Evolutionary conservation across 768 basidiomycete species (phyloP), one percentile per base, ranked within the genome.

Genomic region (Infundibulicybe gibba): DNA sequence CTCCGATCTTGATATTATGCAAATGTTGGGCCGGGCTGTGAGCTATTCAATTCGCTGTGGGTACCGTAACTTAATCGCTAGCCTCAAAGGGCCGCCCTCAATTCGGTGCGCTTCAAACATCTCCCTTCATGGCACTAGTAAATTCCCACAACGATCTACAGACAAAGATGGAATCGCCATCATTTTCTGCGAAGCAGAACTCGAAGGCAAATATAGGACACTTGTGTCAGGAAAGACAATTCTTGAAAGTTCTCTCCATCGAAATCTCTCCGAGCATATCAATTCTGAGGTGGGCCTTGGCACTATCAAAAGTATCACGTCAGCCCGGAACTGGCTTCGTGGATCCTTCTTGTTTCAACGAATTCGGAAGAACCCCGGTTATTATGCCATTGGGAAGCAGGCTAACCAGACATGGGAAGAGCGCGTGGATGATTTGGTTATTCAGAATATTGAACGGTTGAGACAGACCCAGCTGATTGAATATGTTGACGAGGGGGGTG

Each of bases 21-120:
- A 97, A 64, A 97, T 97, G 95, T 80, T 97, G 48, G 97, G 95
- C 6, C 81, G 97, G 40, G 94, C 94, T 37, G 90, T 90, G 60
- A 62, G 83, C 47, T 20, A 19, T 15, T 43, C 5, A 17, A 8
- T 35, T 35, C 30, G 5, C 17, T 12, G 44, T 21, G 31, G 33
- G 20, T 3, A 20, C 39, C 46, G 41, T 49, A 21, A 39, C 9
- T 32, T 20, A 19, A 33, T 48, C 15, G 38, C 14, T n/a, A 14
- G 40, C 40, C 19, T 40, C 13, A n/a, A 47, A 91, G 83, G 93
- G 94, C 8, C 77, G 94, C 31, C 93, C 94, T 20, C 94, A 97
- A 63, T 95, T 90, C 59, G 92, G 92, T 84, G 59, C 39, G 61
- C 50, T 30, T 31, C 16, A 33, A 35, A 5, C n/a, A 30, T 34